Base-by-base conservation (phyloP, 805 yeast genomes). In the Teunomyces stri region DNA sequence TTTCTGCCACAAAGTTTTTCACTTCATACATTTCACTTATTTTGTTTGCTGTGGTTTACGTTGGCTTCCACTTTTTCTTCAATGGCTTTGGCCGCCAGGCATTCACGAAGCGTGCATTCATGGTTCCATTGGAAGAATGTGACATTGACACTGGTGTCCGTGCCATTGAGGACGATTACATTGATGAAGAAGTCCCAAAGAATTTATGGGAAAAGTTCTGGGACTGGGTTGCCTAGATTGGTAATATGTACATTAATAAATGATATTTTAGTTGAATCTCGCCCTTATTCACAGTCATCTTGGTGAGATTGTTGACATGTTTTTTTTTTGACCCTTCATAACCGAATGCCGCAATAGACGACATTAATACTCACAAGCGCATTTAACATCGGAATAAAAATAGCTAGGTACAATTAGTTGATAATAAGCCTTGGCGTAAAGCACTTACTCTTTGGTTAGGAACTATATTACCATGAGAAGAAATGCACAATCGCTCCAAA, bases 11-110 rank as follows among this genome's bases (percentile, higher is more conserved):
- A 9, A 66, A 69, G 31, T 88, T 88, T 70, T 80, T 87, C 62
- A 80, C 88, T 21, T 79, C 87, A 20, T 88, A 88, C 60, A 71
- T 88, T 47, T 87, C 92, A 12, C 71, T 85, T 16, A 75, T 86
- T 47, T 65, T 85, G 42, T 84, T 83, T 62, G 69, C 75, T 38
- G 77, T 68, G 7, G 55, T 78, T 6, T 88, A 82, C 82, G 47
- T 75, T 2, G 74, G 72, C 10, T 76, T 81, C 65, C 87, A 84
- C 54, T 49, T 75, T 33, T 74, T 65, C 60, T 82, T 72, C 63
- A 75, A 79, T 51, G 74, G 75, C 1, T 59, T 64, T 40, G 57
- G 60, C 12, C 12, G 18, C 16, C 43, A 53, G 12, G 62, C 74
- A 6, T 67, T 65, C 51, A 57, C 64, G 10, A 50, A 46, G 55